These are phyloP conservation scores for Stipa capillata DNA, from an alignment of 176 grass and related monocot species.

Conservation along the genomic window DNA sequence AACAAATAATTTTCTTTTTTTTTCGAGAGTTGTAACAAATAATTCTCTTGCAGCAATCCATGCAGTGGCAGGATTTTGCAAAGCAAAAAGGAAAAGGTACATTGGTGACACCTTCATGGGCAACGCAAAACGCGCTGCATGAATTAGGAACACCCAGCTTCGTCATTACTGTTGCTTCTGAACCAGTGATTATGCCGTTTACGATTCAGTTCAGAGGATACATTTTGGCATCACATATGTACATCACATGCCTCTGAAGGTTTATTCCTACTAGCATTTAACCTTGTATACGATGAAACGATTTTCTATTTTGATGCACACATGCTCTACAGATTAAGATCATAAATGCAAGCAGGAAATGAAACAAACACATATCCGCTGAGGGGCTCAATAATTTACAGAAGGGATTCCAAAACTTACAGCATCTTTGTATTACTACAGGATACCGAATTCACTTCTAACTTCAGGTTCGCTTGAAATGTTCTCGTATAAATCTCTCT, in stretches of 20 bases:
- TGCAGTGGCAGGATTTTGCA: no score
- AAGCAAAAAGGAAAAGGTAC: no score
- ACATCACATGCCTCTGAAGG: not conserved
- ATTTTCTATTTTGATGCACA: not conserved
- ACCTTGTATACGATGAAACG: not conserved
- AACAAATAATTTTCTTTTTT: no score
- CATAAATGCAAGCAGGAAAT: not conserved
- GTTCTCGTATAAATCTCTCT: conserved; percentile 68
- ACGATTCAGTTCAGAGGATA: not conserved
- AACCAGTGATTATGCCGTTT: not conserved
- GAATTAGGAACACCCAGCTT: not conserved
- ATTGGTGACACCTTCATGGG: not conserved
- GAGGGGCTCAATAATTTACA: not conserved
- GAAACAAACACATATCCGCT: not conserved
- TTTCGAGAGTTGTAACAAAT: no score
- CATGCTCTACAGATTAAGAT: not conserved
- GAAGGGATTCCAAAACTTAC: not conserved
- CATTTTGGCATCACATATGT: not conserved
- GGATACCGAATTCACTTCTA: not conserved
- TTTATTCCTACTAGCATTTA: not conserved
- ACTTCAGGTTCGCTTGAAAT: conserved; percentile 68
- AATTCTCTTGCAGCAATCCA: no score
- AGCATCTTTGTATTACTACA: not conserved
- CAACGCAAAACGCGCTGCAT: not conserved
- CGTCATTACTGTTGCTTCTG: not conserved